Base-by-base conservation (phyloP, 2,329 filamentous ascomycete genomes). In the Ceratocystis ficicola region DNA sequence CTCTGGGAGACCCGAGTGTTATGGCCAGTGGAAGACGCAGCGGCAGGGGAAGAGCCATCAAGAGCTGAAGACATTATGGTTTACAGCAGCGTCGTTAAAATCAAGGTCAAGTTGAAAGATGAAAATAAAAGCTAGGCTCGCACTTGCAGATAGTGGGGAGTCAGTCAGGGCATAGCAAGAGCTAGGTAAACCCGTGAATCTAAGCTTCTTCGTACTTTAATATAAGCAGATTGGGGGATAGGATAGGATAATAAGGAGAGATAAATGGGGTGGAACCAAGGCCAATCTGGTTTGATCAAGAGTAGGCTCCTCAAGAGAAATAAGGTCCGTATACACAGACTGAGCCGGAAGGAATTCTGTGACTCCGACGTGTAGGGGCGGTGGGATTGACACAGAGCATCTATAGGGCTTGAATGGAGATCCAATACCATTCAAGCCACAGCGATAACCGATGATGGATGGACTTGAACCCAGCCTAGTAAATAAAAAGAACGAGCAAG, bases 1-100 rank as follows among this genome's bases (percentile, higher is more conserved):
- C 66, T 44, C 50, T 67, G 66, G 20, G 66, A 67, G n/a, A 67
- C 63, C 25, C 66, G 44, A 32, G 66, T 60, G 5, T 46, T 61
- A 5, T 52, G 57, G 30, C 44, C 55, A 59, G n/a, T 20, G 25
- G 17, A 32, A n/a, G 55, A 59, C 25, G 55, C 55, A 12, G 41
- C 44, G 3, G 44, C 60, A 17, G 60, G 60, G 17, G 60, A 62
- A 20, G 60, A 62, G 7, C 55, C 55, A 5, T 41, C 41, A 15
- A 22, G 44, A n/a, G 46, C 41, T 12, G 60, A 48, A 3, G 60
- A 62, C 60, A 62, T 62, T 1, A n/a, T 36, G 28, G 28, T 20
- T 15, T 32, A 17, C 6, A 36, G 20, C 25, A 4, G 55, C 17
- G 25, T 22, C 8, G 55, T 17, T 15, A 36, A 36, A 30, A n/a